Evolutionary conservation across 2,329 filamentous ascomycete species (phyloP).

Genomic region (Macroventuria anomochaeta): DNA sequence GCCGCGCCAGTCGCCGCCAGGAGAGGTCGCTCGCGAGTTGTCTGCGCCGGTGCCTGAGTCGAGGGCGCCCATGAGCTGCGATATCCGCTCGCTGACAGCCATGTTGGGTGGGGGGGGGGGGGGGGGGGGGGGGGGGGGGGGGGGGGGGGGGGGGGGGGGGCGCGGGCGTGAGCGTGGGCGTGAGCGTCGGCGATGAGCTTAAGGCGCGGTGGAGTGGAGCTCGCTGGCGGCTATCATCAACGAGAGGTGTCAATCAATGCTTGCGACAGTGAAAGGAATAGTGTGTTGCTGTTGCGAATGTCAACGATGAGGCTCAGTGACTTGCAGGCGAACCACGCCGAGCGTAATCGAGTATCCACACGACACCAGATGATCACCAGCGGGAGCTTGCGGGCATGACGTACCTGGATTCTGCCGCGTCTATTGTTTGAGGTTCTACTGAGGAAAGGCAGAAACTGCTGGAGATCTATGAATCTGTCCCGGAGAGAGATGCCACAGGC

Average conservation of each 20-base stretch:
- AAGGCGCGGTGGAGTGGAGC: conserved; percentile 14
- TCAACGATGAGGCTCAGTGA: conserved; percentile 17
- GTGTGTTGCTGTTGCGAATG: conserved; percentile 4
- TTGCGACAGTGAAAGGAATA: not conserved
- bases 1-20: conserved; percentile 68
- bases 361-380: conserved; percentile 17
- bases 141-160: conserved; percentile 23
- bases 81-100: conserved; percentile 51
- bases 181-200: conserved; percentile 14
- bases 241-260: conserved; percentile 7
- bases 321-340: conserved; percentile 17
- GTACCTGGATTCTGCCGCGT: conserved; percentile 11
- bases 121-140: conserved; percentile 22
- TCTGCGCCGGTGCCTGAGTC: conserved; percentile 62
- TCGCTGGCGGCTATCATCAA: conserved; percentile 10
- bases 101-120: conserved; percentile 36
- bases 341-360: conserved; percentile 18
- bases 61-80: conserved; percentile 50
- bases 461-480: not conserved
- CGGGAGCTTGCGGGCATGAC: conserved; percentile 14
- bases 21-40: conserved; percentile 85
- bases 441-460: not conserved
- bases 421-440: not conserved
- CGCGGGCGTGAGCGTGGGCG: conserved; percentile 18
- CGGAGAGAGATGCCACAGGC: conserved; percentile 13